Evolutionary conservation across 768 basidiomycete species (phyloP).

Genomic region (Boletellus emodensis): DNA sequence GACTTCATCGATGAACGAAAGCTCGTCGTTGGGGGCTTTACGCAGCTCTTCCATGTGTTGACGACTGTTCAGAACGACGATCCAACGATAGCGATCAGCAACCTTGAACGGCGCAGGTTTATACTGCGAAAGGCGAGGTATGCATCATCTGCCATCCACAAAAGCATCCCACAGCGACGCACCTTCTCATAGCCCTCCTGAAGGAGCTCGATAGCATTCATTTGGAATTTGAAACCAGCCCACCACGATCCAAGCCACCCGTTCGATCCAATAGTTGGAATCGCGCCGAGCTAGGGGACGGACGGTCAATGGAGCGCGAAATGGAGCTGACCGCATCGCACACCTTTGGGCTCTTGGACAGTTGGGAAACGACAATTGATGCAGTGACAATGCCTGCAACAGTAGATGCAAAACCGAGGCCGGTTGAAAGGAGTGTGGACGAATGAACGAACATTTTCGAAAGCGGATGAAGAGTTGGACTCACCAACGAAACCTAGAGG

Average conservation of each 20-base stretch:
- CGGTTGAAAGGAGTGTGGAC: constrained; percentile 1
- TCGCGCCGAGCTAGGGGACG: constrained; percentile 20
- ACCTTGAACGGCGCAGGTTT: constrained; percentile 31
- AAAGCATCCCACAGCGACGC: not conserved
- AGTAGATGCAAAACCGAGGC: not conserved
- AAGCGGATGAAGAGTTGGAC: constrained; percentile 6
- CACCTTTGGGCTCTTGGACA: constrained; percentile 6
- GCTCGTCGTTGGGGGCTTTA: constrained; percentile 36
- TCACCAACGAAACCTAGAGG: not conserved
- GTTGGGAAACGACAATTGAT: constrained; percentile 1
- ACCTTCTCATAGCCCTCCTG: constrained; percentile 34
- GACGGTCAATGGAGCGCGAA: not conserved
- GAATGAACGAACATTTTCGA: not conserved
- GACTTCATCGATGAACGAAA: constrained; percentile 34
- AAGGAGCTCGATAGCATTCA: constrained; percentile 21
- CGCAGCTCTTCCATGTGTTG: constrained; percentile 38
- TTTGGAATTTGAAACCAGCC: constrained; percentile 16
- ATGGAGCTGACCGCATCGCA: not conserved
- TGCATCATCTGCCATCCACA: not conserved
- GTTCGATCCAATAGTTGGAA: constrained; percentile 31
- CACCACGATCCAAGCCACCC: constrained; percentile 27
- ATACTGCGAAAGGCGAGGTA: constrained; percentile 18
- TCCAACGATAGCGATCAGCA: constrained; percentile 33
- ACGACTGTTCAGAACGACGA: constrained; percentile 33
- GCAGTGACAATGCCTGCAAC: constrained; percentile 4